Conservation (phyloP, 306 rosid genomes). For the Prunus padus region DNA sequence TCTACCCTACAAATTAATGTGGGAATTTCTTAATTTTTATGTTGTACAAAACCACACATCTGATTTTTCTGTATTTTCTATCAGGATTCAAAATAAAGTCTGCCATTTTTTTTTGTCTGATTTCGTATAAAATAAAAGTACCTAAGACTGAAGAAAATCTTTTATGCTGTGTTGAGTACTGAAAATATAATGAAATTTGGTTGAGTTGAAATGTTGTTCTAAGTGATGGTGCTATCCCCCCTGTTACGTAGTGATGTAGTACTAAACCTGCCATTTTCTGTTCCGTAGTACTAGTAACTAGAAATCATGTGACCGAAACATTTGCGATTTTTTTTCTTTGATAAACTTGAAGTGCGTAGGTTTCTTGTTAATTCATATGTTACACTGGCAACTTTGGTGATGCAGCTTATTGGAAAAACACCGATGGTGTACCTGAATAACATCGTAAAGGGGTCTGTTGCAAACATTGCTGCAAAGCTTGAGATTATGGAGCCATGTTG, state of each 20-base stretch:
- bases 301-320: background rate
- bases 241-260: background rate
- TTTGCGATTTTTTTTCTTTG: background rate
- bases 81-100: background rate
- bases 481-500: slow-evolving; percentile 99
- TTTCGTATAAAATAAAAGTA: background rate
- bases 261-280: background rate
- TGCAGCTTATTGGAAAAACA: slow-evolving; percentile 91
- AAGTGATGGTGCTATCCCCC: background rate
- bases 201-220: background rate
- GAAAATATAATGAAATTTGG: background rate
- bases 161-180: background rate
- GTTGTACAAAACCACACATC: background rate
- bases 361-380: slow-evolving; percentile 12
- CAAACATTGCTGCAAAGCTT: slow-evolving; percentile 96
- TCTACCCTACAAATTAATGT: background rate
- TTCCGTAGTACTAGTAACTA: background rate
- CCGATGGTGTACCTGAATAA: slow-evolving; percentile 96
- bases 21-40: background rate
- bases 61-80: background rate
- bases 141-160: background rate
- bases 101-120: background rate
- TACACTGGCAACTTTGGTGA: slow-evolving; percentile 24
- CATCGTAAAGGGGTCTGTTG: slow-evolving; percentile 72
- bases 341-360: background rate